phyloP scores from a whole-genome alignment of 768 basidiomycete genomes.

The Antrodiella citrinella region DNA sequence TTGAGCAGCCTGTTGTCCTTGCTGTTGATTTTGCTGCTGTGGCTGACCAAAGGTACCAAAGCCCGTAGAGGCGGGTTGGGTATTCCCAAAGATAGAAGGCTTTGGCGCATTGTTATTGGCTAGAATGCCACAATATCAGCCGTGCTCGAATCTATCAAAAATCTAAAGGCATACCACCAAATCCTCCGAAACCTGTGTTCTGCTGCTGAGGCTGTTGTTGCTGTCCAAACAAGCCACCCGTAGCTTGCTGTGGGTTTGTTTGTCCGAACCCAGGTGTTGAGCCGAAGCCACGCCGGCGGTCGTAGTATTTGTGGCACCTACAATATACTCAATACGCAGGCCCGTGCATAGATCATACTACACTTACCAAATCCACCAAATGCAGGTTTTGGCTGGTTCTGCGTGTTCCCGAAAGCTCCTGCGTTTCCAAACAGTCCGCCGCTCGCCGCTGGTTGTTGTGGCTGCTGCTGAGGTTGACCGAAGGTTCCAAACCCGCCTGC shows the following conservation, averaged over 20 bases:
- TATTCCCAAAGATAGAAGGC: constrained; percentile 40
- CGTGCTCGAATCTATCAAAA: too few species aligned
- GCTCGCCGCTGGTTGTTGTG: constrained; percentile 25
- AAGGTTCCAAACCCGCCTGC: constrained; percentile 17
- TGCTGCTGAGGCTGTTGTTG: constrained; percentile 22
- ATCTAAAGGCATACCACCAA: constrained; percentile 26
- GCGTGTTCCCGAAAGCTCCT: constrained; percentile 20
- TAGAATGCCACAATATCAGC: constrained; percentile 25
- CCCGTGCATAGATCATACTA: constrained; percentile 5
- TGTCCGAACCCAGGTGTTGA: constrained; percentile 20
- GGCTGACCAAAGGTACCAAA: constrained; percentile 27
- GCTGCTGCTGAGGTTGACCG: constrained; percentile 21
- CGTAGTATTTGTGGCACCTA: constrained; percentile 9
- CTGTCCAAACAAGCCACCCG: constrained; percentile 30
- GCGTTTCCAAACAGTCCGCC: constrained; percentile 23
- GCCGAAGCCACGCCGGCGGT: constrained; percentile 26
- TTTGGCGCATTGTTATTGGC: constrained; percentile 28
- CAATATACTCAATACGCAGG: constrained; percentile 1
- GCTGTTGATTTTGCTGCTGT: constrained; percentile 28
- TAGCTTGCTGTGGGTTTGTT: constrained; percentile 22
- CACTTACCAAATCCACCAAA: constrained; percentile 21
- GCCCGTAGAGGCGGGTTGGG: constrained; percentile 22
- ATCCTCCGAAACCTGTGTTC: constrained; percentile 23
- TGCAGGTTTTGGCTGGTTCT: constrained; percentile 18
- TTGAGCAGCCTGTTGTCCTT: constrained; percentile 25